Evolutionary conservation across 1,139 yeast genomes (phyloP), one percentile per base, ranked within the genome.

Genomic region (Pichia kudriavzevii): DNA sequence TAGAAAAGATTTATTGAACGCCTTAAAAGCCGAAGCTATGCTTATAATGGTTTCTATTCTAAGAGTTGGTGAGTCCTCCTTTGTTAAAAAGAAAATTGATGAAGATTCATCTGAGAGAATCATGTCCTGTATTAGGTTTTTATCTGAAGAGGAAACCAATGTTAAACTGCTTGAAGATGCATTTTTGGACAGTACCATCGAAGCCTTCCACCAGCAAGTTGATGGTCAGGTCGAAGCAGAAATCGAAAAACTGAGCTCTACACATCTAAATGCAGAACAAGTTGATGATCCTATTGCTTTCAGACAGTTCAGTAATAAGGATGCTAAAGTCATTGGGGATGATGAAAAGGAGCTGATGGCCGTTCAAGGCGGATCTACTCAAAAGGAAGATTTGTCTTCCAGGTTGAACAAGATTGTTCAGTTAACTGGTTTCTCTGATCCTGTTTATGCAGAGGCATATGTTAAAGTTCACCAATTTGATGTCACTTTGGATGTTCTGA

Each of bases 391-490:
- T 48, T 68, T 72, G 49, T 68, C 76, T 17, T 85, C 96, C 1
- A 80, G 85, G 61, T 72, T 93, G 53, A 81, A 78, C 58, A 85
- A 84, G 59, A 84, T 93, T 50, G 79, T 87, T 37, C 97, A 85
- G 58, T 73, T 93, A 47, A 91, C 98, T 21, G 99, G 99, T 24
- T 93, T 87, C 61, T 83, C 95, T 1, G 99, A 93, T 58, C 95
- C 98, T 17, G 94, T 93, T 26, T 93, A 93, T 55, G 97, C 95
- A 5, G 99, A 93, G 62, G 98, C 97, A 0, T 84, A 81, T 53
- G 84, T 93, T 47, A 84, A 84, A 48, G 93, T 87, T 16, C 95
- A 91, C 52, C 98, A 93, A 38, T 91, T 82, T 58, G 98, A 93
- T 59, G 94, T 93, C 50, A 91, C 87, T 0, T 69, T 93, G 52